Percentiles rank a stretch among this genome's conserved stretches.
Conservation (phyloP, 2,329 filamentous ascomycete species). For the Periconia sp. region DNA sequence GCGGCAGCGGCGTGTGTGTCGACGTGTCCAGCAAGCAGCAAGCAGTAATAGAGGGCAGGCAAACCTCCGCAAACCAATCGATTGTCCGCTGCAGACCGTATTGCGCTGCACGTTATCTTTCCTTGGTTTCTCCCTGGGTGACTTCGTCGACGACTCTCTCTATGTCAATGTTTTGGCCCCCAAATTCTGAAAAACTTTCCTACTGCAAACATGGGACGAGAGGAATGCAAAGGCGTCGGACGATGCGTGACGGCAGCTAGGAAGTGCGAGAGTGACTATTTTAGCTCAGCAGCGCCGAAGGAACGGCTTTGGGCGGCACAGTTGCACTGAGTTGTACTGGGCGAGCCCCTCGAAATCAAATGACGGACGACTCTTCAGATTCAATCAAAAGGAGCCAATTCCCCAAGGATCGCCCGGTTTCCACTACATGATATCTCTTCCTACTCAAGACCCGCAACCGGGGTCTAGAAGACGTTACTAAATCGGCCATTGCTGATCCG, state of each 20-base stretch:
- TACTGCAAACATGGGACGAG: neutral
- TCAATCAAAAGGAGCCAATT: neutral
- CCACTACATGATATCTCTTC: neutral
- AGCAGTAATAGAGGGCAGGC: constrained; percentile 19
- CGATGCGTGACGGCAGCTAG: neutral
- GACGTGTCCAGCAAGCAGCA: constrained; percentile 42
- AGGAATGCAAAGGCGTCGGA: constrained; percentile 7
- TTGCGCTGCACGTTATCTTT: constrained; percentile 36
- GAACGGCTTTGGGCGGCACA: constrained; percentile 14
- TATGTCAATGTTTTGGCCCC: constrained; percentile 29
- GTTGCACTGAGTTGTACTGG: constrained; percentile 2
- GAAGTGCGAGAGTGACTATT: constrained; percentile 6
- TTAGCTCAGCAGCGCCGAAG: constrained; percentile 8
- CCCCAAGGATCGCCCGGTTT: neutral
- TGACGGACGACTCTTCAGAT: neutral
- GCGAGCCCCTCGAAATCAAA: neutral
- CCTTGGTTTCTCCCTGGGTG: constrained; percentile 13
- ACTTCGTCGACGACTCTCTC: constrained; percentile 24
- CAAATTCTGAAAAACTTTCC: constrained; percentile 16
- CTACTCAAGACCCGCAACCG: neutral
- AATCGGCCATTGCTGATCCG: constrained; percentile 12
- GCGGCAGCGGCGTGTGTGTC: constrained; percentile 20
- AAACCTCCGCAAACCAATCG: constrained; percentile 32
- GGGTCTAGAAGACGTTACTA: neutral
- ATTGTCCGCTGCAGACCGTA: constrained; percentile 35